Percentiles rank a stretch among this genome's conserved stretches.
Evolutionary conservation across 805 yeast genomes (phyloP).

Genomic region (Lipomyces yamanashiensis): DNA sequence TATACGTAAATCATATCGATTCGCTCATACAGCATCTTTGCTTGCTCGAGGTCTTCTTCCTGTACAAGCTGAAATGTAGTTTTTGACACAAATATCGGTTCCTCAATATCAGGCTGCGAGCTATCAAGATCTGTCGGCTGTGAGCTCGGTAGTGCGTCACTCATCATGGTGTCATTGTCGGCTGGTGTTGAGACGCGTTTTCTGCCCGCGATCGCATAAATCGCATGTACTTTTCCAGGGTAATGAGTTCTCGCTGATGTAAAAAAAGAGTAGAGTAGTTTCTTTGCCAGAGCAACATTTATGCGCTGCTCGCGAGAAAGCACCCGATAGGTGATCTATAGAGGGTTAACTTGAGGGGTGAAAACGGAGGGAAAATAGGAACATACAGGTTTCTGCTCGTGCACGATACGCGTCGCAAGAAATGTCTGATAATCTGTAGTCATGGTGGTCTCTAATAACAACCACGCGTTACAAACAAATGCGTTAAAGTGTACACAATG

Average conservation of each 20-base stretch:
- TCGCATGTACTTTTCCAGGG: conserved; percentile 28
- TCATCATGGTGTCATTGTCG: not conserved
- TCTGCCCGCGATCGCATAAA: conserved; percentile 24
- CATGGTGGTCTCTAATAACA: not conserved
- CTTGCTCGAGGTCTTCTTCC: conserved; percentile 31
- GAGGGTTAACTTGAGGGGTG: not conserved
- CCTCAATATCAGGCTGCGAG: conserved; percentile 4
- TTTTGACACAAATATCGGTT: not conserved
- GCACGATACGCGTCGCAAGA: conserved; percentile 27
- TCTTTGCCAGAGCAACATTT: conserved; percentile 20
- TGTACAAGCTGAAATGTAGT: conserved; percentile 26
- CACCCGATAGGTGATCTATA: conserved; percentile 30
- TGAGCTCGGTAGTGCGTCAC: not conserved
- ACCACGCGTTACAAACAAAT: not conserved
- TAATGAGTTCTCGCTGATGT: conserved; percentile 1
- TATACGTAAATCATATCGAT: conserved; percentile 25
- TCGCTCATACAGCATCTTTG: conserved; percentile 16
- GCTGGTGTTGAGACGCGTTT: conserved; percentile 10
- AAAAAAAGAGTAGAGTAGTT: conserved; percentile 26
- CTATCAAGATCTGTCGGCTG: conserved; percentile 9
- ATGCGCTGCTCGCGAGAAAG: conserved; percentile 27
- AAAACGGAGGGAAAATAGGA: not conserved
- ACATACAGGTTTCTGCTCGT: conserved; percentile 29
- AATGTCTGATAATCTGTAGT: not conserved
- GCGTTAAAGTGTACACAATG: no score